These are phyloP conservation scores for Amaranthus hypochondriacus DNA, from an alignment of 148 eudicot genomes.

Conservation along the genomic window DNA sequence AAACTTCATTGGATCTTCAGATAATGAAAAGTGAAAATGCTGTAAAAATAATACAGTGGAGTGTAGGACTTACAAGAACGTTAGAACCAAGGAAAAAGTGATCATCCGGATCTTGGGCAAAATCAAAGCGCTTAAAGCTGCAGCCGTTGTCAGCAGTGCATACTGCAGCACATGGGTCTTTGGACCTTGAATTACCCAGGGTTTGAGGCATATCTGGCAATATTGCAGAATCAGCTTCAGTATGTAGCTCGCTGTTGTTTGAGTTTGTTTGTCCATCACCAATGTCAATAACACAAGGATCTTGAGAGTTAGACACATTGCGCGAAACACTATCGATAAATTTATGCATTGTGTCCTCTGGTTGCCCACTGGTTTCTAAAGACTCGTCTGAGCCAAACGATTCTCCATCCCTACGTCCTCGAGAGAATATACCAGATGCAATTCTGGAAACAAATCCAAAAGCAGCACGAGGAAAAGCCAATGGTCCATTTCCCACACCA, in stretches of 20 bases:
- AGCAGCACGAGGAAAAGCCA: slow-evolving; percentile 75
- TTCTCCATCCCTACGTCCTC: slow-evolving; percentile 48
- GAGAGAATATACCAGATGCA: slow-evolving; percentile 82
- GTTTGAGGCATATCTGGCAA: slow-evolving; percentile 37
- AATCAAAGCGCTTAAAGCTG: slow-evolving; percentile 84
- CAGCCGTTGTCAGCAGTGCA: slow-evolving; percentile 28
- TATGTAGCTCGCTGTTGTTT: slow-evolving; percentile 28
- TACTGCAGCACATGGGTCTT: slow-evolving; percentile 15
- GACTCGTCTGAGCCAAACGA: slow-evolving; percentile 27
- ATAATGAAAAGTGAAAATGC: too few species aligned
- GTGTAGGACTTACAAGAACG: slow-evolving; percentile 40
- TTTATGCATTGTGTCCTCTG: slow-evolving; percentile 28
- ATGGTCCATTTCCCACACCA: slow-evolving; percentile 57
- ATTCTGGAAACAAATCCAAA: slow-evolving; percentile 67
- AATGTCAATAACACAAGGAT: slow-evolving; percentile 32
- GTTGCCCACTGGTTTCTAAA: slow-evolving; percentile 36
- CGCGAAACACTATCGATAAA: slow-evolving; percentile 31
- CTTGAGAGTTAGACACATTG: slow-evolving; percentile 35
- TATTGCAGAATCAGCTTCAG: slow-evolving; percentile 25
- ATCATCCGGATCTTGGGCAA: slow-evolving; percentile 74
- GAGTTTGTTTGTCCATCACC: slow-evolving; percentile 25
- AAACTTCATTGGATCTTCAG: too few species aligned
- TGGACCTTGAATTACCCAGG: slow-evolving; percentile 31
- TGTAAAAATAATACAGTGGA: background rate
- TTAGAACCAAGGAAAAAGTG: slow-evolving; percentile 63